A percentile compares a stretch with the other conserved stretches of the same genome.
phyloP scores from a whole-genome alignment of 345 rosid species.

The Gossypium australe region DNA sequence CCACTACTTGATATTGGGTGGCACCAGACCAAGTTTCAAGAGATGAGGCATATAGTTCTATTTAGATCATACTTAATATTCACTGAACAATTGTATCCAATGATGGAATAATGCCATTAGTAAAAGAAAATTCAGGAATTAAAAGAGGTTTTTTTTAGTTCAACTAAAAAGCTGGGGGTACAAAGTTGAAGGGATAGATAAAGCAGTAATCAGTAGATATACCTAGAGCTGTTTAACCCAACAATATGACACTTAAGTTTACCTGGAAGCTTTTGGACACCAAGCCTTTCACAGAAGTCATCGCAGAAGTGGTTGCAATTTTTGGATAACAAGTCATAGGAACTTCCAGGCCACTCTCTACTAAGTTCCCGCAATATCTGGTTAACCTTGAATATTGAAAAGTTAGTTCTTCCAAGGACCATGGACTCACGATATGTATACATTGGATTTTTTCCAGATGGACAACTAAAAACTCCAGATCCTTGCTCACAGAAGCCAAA shows the following conservation, averaged over 20 bases:
- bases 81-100: neutral
- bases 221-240: neutral
- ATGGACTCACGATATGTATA: constrained; percentile 76
- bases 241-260: neutral
- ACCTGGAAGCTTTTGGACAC: constrained; percentile 95
- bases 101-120: neutral
- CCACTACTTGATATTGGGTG: neutral
- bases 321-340: constrained; percentile 73
- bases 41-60: neutral
- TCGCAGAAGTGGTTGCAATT: constrained; percentile 99
- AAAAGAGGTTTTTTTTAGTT: neutral
- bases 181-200: neutral
- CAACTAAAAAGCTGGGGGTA: neutral
- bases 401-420: constrained; percentile 63
- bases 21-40: neutral
- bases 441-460: constrained; percentile 80
- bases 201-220: neutral
- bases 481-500: constrained; percentile 93
- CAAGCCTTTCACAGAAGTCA: constrained; percentile 75
- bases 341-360: constrained; percentile 78
- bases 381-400: constrained; percentile 60
- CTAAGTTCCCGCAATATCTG: constrained; percentile 76
- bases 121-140: neutral
- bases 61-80: neutral
- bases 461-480: constrained; percentile 87